Evolutionary conservation across 192 early-diverging fungal genomes (phyloP).

Genomic region (Backusella sp.): DNA sequence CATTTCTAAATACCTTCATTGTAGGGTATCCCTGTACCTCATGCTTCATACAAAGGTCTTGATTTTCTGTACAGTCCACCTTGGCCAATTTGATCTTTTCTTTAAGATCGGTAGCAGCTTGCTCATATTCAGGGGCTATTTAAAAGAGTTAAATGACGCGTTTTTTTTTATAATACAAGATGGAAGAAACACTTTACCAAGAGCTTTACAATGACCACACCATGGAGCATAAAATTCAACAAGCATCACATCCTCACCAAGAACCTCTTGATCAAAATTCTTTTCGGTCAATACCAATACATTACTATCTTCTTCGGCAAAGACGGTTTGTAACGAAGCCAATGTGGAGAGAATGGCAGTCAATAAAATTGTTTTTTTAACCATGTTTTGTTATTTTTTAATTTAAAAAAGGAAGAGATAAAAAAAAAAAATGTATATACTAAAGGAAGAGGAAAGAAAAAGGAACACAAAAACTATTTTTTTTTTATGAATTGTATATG

Average conservation of each 20-base stretch:
- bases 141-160: not conserved
- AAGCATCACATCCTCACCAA: slow-evolving; percentile 67
- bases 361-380: slow-evolving; percentile 22
- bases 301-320: slow-evolving; percentile 35
- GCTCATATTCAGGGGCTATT: slow-evolving; percentile 89
- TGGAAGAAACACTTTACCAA: slow-evolving; percentile 44
- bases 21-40: slow-evolving; percentile 91
- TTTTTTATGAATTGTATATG: not conserved
- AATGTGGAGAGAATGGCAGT: slow-evolving; percentile 29
- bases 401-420: not conserved
- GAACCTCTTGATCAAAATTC: slow-evolving; percentile 63
- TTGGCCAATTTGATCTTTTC: slow-evolving; percentile 79
- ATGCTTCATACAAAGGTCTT: slow-evolving; percentile 78
- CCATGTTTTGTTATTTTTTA: slow-evolving; percentile 13
- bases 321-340: slow-evolving; percentile 23
- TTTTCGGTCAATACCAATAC: slow-evolving; percentile 53
- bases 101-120: slow-evolving; percentile 87
- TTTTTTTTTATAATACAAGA: not conserved
- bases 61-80: slow-evolving; percentile 94
- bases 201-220: slow-evolving; percentile 96
- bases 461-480: not conserved
- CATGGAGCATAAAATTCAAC: slow-evolving; percentile 97
- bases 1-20: slow-evolving; percentile 85
- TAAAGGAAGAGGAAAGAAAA: not conserved
- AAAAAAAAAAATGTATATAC: slow-evolving; percentile 2